A percentile compares a stretch with the other conserved stretches of the same genome.
Evolutionary conservation across 352 stramenopile genomes (phyloP).

Genomic region (Phytopythium delawarense): DNA sequence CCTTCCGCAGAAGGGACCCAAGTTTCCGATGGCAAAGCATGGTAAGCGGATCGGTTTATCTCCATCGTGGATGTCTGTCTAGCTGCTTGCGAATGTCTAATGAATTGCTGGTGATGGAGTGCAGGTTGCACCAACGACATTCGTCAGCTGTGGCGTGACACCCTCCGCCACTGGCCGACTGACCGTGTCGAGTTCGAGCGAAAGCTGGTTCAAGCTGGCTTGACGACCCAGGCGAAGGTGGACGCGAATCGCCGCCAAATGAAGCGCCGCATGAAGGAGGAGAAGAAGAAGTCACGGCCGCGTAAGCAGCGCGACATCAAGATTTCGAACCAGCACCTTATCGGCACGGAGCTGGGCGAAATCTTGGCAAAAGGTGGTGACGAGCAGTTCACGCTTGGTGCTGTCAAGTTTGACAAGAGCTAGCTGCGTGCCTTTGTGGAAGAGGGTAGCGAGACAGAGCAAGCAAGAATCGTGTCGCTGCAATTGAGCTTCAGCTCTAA

Average conservation of each 20-base stretch:
- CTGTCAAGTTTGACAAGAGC: constrained; percentile 75
- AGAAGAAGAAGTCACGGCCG: constrained; percentile 77
- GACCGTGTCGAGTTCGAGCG: constrained; percentile 75
- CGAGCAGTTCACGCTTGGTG: constrained; percentile 79
- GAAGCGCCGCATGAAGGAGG: constrained; percentile 77
- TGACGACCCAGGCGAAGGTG: constrained; percentile 83
- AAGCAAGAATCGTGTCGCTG: background rate
- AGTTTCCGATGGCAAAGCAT: constrained; percentile 79
- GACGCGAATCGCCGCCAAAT: constrained; percentile 71
- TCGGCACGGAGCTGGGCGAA: constrained; percentile 81
- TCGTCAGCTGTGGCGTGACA: constrained; percentile 79
- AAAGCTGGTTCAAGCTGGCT: constrained; percentile 73
- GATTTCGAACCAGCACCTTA: constrained; percentile 87
- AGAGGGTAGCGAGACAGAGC: background rate
- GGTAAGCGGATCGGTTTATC: constrained; percentile 19
- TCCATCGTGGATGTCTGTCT: background rate
- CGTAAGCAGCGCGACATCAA: constrained; percentile 87
- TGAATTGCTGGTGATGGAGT: constrained; percentile 5
- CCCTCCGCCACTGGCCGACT: constrained; percentile 59
- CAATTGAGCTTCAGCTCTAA: background rate
- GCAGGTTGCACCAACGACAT: constrained; percentile 82
- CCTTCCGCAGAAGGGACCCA: constrained; percentile 60
- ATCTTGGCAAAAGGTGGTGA: constrained; percentile 73
- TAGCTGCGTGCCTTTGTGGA: constrained; percentile 16
- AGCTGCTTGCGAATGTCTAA: background rate